Conservation (phyloP, 441 rosid genomes). For the Erysimum pusillum region DNA sequence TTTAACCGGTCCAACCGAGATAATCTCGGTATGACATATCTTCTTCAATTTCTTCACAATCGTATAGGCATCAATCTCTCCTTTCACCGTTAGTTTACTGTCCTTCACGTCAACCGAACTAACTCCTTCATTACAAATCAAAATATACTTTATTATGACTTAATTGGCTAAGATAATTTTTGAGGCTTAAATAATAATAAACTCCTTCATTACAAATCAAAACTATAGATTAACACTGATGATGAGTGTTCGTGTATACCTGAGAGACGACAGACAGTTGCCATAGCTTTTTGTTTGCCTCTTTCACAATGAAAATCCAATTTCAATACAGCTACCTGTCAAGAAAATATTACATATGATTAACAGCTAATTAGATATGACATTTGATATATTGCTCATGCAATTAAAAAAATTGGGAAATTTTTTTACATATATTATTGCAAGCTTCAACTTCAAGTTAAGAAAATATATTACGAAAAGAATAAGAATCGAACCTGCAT, state of each 20-base stretch:
- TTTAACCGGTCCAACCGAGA: conserved; percentile 75
- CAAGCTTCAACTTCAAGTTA: background rate
- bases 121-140: conserved; percentile 54
- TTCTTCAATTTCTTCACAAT: conserved; percentile 66
- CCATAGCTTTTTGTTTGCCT: conserved; percentile 58
- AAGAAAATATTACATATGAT: conserved; percentile 2
- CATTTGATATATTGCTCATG: conserved; percentile 4
- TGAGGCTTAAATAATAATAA: background rate
- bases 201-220: background rate
- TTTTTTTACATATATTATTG: background rate
- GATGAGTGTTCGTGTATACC: conserved; percentile 47
- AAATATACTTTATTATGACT: background rate
- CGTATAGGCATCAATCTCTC: conserved; percentile 58
- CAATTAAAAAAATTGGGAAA: background rate
- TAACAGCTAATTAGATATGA: background rate
- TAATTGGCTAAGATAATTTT: background rate
- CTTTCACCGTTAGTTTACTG: conserved; percentile 66
- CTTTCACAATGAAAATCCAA: conserved; percentile 52
- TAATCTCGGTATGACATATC: conserved; percentile 55
- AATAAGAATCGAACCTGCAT: conserved; percentile 36
- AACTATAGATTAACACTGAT: background rate
- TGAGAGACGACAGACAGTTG: conserved; percentile 54
- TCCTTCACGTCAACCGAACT: conserved; percentile 69
- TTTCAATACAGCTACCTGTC: conserved; percentile 66
- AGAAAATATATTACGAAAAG: background rate